Conservation (phyloP, 176 grass and related monocot species). For the Saccharum officinarum region DNA sequence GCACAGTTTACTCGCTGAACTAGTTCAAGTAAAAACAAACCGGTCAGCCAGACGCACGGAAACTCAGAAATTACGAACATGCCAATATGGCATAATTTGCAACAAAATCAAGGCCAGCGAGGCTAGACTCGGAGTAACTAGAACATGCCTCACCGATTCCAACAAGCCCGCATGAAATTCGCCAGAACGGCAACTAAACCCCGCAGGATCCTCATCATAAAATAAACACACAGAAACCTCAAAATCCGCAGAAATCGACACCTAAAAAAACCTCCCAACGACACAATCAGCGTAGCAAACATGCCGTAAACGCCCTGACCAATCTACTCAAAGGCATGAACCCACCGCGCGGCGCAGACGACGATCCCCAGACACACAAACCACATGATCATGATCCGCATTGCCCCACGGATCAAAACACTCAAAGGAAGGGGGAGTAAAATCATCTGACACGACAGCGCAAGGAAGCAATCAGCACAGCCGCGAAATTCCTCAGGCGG, state of each 20-base stretch:
- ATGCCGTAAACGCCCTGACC: neutral
- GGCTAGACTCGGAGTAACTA: neutral
- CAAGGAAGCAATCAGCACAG: neutral
- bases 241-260: slow-evolving; percentile 10
- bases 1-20: neutral
- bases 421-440: neutral
- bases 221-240: slow-evolving; percentile 8
- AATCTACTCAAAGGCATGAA: slow-evolving; percentile 19
- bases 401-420: slow-evolving; percentile 18
- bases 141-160: neutral
- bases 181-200: neutral
- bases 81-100: slow-evolving; percentile 14
- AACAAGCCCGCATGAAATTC: neutral
- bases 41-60: neutral
- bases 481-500: neutral
- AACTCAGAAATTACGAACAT: neutral
- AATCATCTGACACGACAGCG: neutral
- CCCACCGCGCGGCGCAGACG: neutral
- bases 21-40: neutral
- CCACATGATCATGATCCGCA: slow-evolving; percentile 44
- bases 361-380: neutral
- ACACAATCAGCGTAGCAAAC: neutral
- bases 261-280: neutral
- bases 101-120: neutral
- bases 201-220: neutral